A percentile compares a stretch with the other conserved stretches of the same genome.
Conservation (phyloP, 176 grass and related monocot genomes). For the Carex myosuroides region DNA sequence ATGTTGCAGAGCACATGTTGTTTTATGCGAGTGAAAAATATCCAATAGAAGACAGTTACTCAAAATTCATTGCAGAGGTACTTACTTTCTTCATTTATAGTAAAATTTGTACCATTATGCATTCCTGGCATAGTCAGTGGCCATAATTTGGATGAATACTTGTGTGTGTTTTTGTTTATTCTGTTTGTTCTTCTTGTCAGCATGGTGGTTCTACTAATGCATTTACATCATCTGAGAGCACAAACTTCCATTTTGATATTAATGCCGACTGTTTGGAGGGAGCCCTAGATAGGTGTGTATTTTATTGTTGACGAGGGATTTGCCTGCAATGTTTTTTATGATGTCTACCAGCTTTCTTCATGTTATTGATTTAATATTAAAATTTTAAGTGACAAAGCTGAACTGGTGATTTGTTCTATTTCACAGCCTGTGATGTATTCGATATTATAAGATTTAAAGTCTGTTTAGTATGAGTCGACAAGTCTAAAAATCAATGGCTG, state of each 20-base stretch:
- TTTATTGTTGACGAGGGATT: background rate
- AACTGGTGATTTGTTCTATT: background rate
- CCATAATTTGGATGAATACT: constrained; percentile 11
- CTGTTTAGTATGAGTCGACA: background rate
- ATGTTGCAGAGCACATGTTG: constrained; percentile 81
- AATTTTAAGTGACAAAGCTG: background rate
- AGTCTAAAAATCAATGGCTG: background rate
- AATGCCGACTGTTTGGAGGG: constrained; percentile 76
- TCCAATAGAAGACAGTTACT: constrained; percentile 79
- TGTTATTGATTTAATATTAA: background rate
- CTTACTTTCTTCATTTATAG: constrained; percentile 1
- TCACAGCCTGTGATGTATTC: background rate
- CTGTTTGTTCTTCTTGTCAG: constrained; percentile 36
- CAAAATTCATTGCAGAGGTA: constrained; percentile 91
- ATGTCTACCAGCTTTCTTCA: background rate
- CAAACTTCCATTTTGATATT: constrained; percentile 92
- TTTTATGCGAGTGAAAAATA: constrained; percentile 99
- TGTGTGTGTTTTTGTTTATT: constrained; percentile 6
- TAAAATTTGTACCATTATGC: constrained; percentile 1
- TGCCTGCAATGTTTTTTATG: background rate
- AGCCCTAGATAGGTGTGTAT: constrained; percentile 76
- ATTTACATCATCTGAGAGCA: constrained; percentile 63
- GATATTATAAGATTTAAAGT: background rate
- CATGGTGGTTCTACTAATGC: constrained; percentile 93
- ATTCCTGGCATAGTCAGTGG: background rate